These are phyloP conservation scores for Gloeostereum incarnatum DNA, from an alignment of 768 basidiomycete genomes.

Conservation along the genomic window DNA sequence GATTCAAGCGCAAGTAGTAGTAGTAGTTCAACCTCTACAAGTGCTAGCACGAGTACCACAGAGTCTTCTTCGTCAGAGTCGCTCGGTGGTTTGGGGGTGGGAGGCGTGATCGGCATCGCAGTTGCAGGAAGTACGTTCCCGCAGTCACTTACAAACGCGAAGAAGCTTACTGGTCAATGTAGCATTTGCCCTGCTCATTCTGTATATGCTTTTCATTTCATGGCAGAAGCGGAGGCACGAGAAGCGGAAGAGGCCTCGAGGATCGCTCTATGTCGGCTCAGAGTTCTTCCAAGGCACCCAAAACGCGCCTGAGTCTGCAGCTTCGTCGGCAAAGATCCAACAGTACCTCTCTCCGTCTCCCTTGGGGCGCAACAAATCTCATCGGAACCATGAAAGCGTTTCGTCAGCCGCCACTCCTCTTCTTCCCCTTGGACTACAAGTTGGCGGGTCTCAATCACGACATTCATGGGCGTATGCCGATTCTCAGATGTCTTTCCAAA, in stretches of 20 bases:
- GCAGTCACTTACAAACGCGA: background rate
- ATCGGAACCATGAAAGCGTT: no score
- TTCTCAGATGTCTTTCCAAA: no score
- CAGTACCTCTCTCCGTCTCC: background rate
- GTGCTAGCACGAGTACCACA: conserved; percentile 1
- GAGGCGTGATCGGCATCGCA: conserved; percentile 1
- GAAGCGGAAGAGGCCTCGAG: background rate
- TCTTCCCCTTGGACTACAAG: no score
- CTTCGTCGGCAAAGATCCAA: no score
- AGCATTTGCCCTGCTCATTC: background rate
- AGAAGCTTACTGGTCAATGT: background rate
- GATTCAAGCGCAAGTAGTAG: background rate
- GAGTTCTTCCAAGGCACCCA: no score
- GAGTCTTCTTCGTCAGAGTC: background rate
- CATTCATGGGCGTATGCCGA: no score
- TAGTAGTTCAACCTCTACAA: background rate
- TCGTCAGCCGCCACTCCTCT: no score
- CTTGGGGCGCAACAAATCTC: no score
- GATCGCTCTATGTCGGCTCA: background rate
- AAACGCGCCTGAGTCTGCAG: no score
- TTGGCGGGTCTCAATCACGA: no score
- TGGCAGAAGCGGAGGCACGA: background rate
- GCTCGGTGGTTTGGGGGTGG: background rate
- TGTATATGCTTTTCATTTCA: background rate
- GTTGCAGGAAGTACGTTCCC: conserved; percentile 1